Evolutionary conservation across 768 basidiomycete genomes (phyloP).

Genomic region (Leucocoprinus birnbaumii): DNA sequence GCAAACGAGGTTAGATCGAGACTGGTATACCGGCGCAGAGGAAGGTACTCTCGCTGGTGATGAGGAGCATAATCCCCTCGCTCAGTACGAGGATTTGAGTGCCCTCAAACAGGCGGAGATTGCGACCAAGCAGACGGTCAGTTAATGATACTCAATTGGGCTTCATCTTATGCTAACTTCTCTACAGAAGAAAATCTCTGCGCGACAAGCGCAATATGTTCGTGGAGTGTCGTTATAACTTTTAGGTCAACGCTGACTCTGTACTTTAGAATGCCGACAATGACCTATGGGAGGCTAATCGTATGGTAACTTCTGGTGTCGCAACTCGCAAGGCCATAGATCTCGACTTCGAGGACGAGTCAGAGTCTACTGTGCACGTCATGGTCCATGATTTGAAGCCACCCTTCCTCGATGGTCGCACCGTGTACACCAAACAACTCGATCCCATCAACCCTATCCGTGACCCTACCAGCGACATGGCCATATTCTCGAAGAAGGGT

Average conservation of each 20-base stretch:
- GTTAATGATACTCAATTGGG: conserved; percentile 21
- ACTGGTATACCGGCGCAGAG: conserved; percentile 95
- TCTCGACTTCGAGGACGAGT: conserved; percentile 94
- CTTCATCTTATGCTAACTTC: conserved; percentile 16
- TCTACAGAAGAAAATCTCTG: conserved; percentile 80
- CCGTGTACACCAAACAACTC: conserved; percentile 93
- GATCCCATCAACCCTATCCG: conserved; percentile 97
- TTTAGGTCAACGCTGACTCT: conserved; percentile 15
- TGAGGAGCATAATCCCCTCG: conserved; percentile 89
- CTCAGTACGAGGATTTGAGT: conserved; percentile 88
- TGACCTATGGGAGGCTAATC: conserved; percentile 97
- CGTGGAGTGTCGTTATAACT: conserved; percentile 23
- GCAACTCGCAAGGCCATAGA: conserved; percentile 85
- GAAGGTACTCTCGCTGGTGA: conserved; percentile 84
- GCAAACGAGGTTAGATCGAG: conserved; percentile 85
- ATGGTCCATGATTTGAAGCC: conserved; percentile 97
- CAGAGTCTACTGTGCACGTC: conserved; percentile 94
- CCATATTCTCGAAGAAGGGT: conserved; percentile 96
- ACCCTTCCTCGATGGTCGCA: conserved; percentile 95
- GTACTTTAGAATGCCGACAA: conserved; percentile 88
- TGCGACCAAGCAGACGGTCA: conserved; percentile 68
- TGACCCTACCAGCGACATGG: conserved; percentile 93
- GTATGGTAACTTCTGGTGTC: conserved; percentile 95
- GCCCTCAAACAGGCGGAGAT: conserved; percentile 70
- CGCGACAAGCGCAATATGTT: conserved; percentile 95